These are phyloP conservation scores for Fusarium clavum DNA, from an alignment of 2,329 filamentous ascomycete species.

Conservation along the genomic window DNA sequence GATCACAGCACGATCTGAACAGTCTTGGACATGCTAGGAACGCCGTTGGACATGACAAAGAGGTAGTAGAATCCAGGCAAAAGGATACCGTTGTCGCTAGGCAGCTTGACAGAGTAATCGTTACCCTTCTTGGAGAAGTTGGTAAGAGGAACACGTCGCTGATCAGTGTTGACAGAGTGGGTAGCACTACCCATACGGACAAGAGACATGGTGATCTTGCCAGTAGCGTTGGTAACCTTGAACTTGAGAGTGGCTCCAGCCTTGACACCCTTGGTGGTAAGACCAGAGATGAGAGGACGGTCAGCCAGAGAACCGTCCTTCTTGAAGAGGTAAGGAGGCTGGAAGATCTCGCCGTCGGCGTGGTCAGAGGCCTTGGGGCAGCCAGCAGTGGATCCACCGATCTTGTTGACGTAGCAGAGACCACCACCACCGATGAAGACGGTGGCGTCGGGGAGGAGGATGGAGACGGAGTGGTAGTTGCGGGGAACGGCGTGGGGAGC, in stretches of 20 bases:
- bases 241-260: constrained; percentile 41
- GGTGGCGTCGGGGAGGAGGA: constrained; percentile 63
- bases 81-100: constrained; percentile 60
- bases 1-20: constrained; percentile 11
- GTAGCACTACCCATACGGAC: constrained; percentile 63
- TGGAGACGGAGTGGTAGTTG: constrained; percentile 62
- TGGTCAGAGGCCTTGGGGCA: constrained; percentile 59
- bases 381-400: constrained; percentile 43
- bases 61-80: constrained; percentile 67
- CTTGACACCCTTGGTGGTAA: constrained; percentile 22
- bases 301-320: constrained; percentile 53
- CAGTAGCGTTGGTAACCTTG: constrained; percentile 35
- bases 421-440: constrained; percentile 65
- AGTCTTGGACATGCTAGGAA: constrained; percentile 32
- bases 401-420: constrained; percentile 55
- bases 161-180: constrained; percentile 69
- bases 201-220: constrained; percentile 53
- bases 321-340: constrained; percentile 66
- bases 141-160: constrained; percentile 62
- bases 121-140: constrained; percentile 40
- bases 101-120: constrained; percentile 56
- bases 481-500: constrained; percentile 55
- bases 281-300: constrained; percentile 41
- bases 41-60: constrained; percentile 53
- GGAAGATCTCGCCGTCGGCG: constrained; percentile 66